Base-by-base conservation (phyloP, 148 eudicot species). In the Arbutus unedo region DNA sequence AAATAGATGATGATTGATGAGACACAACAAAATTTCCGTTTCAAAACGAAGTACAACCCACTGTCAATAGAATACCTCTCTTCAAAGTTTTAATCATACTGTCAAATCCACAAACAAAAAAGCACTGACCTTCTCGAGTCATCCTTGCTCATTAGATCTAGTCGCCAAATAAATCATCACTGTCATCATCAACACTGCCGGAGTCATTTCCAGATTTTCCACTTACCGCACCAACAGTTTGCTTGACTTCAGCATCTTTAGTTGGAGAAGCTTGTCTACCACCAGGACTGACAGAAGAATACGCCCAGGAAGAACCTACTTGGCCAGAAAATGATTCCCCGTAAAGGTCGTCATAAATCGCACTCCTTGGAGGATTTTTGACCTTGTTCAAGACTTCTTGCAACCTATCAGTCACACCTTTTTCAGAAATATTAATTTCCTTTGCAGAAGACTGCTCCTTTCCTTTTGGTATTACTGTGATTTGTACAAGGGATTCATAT, bases 221-320 rank as follows among this genome's bases (percentile, higher is more conserved):
- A 80, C 80, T 76, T 19, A 82, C 66, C n/a, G 82, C 31, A 76
- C 78, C 86, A 56, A 51, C 57, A 66, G 80, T 43, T 66, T 85
- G 85, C 47, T 78, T 83, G 68, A 31, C 76, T 80, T 84, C 91
- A n/a, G 21, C 76, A 78, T 55, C 88, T 82, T 85, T 85, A 45
- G 84, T 79, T 6, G 86, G 81, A 76, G 89, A 50, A 48, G 78
- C 81, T 85, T 92, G 86, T 79, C 81, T 74, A 54, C 73, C 85
- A 25, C 71, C 84, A 79, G 90, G 77, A 76, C 74, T 80, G 76
- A 60, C 83, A 53, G 97, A 86, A 73, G 92, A 73, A 86, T 86
- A 87, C 49, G 98, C 98, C 98, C 98, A 95, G 47, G 95, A 91
- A 25, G 95, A 91, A 57, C 95, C 96, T 68, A 91, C 91, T 87